Evolutionary conservation across 768 basidiomycete genomes (phyloP).

Genomic region (Royoungia palumana): DNA sequence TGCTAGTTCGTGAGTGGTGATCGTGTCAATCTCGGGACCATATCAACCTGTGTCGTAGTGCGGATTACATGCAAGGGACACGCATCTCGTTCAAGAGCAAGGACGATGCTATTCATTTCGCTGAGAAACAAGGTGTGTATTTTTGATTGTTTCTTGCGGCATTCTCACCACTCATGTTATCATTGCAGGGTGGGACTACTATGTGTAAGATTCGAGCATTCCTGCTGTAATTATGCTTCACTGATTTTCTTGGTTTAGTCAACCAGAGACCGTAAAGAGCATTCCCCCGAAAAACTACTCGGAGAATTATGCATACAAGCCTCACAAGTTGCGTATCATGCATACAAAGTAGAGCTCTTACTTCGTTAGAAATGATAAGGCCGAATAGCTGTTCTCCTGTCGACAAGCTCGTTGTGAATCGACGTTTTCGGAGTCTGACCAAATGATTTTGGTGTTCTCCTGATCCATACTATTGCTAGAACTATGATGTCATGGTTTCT

Average conservation of each 20-base stretch:
- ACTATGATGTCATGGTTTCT: too few species aligned
- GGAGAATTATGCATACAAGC: conserved; percentile 87
- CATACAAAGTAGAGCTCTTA: conserved; percentile 80
- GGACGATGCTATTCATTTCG: conserved; percentile 91
- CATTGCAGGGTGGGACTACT: conserved; percentile 86
- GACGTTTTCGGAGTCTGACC: too few species aligned
- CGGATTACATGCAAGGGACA: conserved; percentile 95
- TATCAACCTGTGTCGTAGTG: conserved; percentile 42
- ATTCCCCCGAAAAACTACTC: conserved; percentile 86
- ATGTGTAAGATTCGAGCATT: conserved; percentile 56
- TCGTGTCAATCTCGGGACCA: background rate
- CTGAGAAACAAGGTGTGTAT: conserved; percentile 87
- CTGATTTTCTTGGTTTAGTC: conserved; percentile 34
- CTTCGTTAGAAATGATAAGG: conserved; percentile 3
- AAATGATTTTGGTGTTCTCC: too few species aligned
- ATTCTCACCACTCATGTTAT: background rate
- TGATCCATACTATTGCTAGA: too few species aligned
- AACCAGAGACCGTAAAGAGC: conserved; percentile 57
- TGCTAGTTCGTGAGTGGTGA: conserved; percentile 80
- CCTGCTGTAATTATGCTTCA: conserved; percentile 3
- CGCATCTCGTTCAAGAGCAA: conserved; percentile 78
- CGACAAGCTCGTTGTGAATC: background rate
- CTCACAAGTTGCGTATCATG: conserved; percentile 73
- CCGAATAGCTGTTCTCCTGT: background rate
- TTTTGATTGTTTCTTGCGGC: background rate